phyloP scores from a whole-genome alignment of 805 yeast genomes.

The Kuraishia borneana region DNA sequence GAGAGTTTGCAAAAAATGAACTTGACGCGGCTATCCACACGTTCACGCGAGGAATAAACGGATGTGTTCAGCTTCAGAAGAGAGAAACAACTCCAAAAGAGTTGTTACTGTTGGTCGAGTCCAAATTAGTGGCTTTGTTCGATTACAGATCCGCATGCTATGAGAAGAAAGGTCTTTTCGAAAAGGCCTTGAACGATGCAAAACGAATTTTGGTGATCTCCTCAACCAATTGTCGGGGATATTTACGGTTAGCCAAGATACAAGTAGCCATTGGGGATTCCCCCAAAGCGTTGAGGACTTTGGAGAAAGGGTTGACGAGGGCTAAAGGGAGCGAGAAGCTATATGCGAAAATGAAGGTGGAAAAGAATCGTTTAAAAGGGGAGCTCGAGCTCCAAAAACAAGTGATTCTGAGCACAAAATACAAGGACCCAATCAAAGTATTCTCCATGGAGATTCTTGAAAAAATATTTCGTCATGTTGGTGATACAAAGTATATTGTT shows the following conservation, averaged over 20 bases:
- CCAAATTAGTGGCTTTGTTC: constrained; percentile 6
- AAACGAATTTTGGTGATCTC: constrained; percentile 12
- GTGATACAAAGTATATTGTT: background rate
- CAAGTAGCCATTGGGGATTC: constrained; percentile 13
- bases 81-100: background rate
- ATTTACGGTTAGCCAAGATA: constrained; percentile 31
- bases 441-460: constrained; percentile 17
- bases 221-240: constrained; percentile 27
- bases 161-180: constrained; percentile 24
- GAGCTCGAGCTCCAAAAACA: background rate
- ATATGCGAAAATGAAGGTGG: background rate
- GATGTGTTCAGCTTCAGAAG: background rate
- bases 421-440: constrained; percentile 13
- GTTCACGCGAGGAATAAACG: background rate
- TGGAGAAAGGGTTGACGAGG: constrained; percentile 25
- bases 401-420: constrained; percentile 16
- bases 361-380: background rate
- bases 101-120: too few species aligned
- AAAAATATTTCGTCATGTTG: constrained; percentile 3
- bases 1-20: background rate
- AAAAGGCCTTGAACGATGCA: constrained; percentile 27
- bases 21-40: background rate
- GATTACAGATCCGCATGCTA: constrained; percentile 41
- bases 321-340: constrained; percentile 9
- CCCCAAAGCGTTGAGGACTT: constrained; percentile 22